Percentiles rank a stretch among this genome's conserved stretches.
Conservation (phyloP, 371 early-diverging fungal species). For the Rhizopus arrhizus region DNA sequence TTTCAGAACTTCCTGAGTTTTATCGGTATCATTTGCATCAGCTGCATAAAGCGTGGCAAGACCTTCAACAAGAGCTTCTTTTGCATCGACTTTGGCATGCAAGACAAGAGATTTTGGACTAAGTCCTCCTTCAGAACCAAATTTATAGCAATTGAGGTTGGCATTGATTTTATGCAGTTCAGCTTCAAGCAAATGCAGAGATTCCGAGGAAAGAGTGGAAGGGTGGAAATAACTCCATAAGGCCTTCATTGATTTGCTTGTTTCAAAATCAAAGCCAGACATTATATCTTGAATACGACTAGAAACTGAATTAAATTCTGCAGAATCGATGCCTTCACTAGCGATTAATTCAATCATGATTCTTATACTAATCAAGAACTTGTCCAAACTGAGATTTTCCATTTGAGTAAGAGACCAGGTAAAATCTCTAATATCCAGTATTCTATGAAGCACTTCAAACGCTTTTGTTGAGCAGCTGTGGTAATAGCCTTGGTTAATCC, state of each 20-base stretch:
- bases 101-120: slow-evolving; percentile 32
- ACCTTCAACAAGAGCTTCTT: slow-evolving; percentile 71
- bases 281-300: slow-evolving; percentile 36
- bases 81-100: slow-evolving; percentile 50
- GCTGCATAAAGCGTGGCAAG: slow-evolving; percentile 75
- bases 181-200: slow-evolving; percentile 50
- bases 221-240: slow-evolving; percentile 69
- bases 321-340: slow-evolving; percentile 6
- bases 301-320: slow-evolving; percentile 19
- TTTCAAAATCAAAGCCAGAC: slow-evolving; percentile 47
- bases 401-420: slow-evolving; percentile 59
- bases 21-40: slow-evolving; percentile 58
- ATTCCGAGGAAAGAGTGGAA: slow-evolving; percentile 55
- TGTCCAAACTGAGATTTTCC: slow-evolving; percentile 56
- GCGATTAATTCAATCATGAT: slow-evolving; percentile 32
- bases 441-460: slow-evolving; percentile 41
- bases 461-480: slow-evolving; percentile 24
- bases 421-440: slow-evolving; percentile 63
- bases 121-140: slow-evolving; percentile 31
- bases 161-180: slow-evolving; percentile 43
- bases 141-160: slow-evolving; percentile 33
- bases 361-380: slow-evolving; percentile 55
- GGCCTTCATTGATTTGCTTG: slow-evolving; percentile 63
- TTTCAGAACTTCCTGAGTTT: slow-evolving; percentile 50
- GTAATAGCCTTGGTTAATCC: slow-evolving; percentile 40